Evolutionary conservation across 768 basidiomycete genomes (phyloP).

Genomic region (Hebeloma cylindrosporum): DNA sequence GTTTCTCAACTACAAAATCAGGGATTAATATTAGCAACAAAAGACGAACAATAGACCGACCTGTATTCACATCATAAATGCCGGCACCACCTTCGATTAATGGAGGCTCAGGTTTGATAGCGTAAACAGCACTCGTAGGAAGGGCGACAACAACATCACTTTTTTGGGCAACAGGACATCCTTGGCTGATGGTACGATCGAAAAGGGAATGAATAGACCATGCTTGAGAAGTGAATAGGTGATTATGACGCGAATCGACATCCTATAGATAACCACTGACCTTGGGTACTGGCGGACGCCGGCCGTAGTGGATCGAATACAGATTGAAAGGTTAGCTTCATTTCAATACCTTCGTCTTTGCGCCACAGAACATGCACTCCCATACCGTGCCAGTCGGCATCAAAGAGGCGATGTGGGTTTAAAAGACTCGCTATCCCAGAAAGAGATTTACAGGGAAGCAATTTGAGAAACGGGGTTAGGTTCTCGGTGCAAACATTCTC

Average conservation of each 20-base stretch:
- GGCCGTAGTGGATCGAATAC: slow-evolving; percentile 76
- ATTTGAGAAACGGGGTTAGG: slow-evolving; percentile 91
- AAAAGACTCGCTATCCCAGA: slow-evolving; percentile 84
- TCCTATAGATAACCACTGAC: slow-evolving; percentile 41
- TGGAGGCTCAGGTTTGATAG: slow-evolving; percentile 53
- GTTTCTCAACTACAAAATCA: slow-evolving; percentile 34
- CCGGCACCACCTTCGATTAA: slow-evolving; percentile 34
- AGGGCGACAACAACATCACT: slow-evolving; percentile 54
- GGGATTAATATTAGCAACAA: slow-evolving; percentile 8
- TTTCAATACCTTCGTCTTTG: slow-evolving; percentile 55
- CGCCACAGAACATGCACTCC: slow-evolving; percentile 74
- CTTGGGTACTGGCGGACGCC: slow-evolving; percentile 51
- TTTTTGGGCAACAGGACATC: slow-evolving; percentile 69
- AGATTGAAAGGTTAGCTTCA: slow-evolving; percentile 68
- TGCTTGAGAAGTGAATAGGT: slow-evolving; percentile 41
- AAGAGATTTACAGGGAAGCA: slow-evolving; percentile 87
- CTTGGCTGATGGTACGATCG: slow-evolving; percentile 56
- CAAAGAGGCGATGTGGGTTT: slow-evolving; percentile 84
- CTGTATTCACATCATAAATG: slow-evolving; percentile 46
- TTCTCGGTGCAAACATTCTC: slow-evolving; percentile 98
- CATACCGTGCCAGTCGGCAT: slow-evolving; percentile 91
- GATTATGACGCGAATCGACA: slow-evolving; percentile 2
- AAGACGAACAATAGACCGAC: slow-evolving; percentile 33
- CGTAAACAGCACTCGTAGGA: slow-evolving; percentile 42
- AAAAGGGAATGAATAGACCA: slow-evolving; percentile 75